Base-by-base conservation (phyloP, 2,329 filamentous ascomycete species). In the Penicillium sp. region DNA sequence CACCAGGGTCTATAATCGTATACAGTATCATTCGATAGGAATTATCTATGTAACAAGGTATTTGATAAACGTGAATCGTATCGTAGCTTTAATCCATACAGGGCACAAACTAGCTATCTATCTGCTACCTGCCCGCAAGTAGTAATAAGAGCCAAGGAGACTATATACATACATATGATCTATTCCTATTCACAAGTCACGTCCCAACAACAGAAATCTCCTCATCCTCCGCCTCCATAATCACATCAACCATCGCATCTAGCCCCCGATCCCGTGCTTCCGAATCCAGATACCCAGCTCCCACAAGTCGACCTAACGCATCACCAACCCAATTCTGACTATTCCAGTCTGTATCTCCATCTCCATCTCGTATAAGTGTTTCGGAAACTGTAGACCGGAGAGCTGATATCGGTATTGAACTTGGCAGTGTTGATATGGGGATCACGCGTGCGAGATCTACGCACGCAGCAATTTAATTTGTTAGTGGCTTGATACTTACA, bases 291-390 rank as follows among this genome's bases (percentile, higher is more conserved):
- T 60, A 62, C 6, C 59, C 59, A 16, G 29, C 54, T 2, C 3
- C 14, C n/a, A 63, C 62, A 23, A 66, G 44, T 13, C 61, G 42
- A 8, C 19, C 59, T 9, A 66, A 25, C 1, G 42, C 61, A 62
- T 65, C 64, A 14, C 55, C 60, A 1, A 65, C 56, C 63, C 58
- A 65, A 23, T 65, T 63, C 50, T 65, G 64, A 37, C 56, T 55
- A 57, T 65, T 66, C 64, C 64, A 66, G n/a, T 65, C 62, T 9
- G 25, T 33, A 7, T 57, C 48, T 7, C 51, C 49, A 2, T 37
- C 51, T 16, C 44, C 46, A 27, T 55, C 27, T 1, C 16, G 47
- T 16, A 64, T 54, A 1, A 51, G 55, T 3, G 57, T 66, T 1
- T 43, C 43, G 4, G 60, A 52, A 8, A 60, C 27, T 0, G 42